Conservation (phyloP, 345 rosid species). For the Isatis tinctoria region DNA sequence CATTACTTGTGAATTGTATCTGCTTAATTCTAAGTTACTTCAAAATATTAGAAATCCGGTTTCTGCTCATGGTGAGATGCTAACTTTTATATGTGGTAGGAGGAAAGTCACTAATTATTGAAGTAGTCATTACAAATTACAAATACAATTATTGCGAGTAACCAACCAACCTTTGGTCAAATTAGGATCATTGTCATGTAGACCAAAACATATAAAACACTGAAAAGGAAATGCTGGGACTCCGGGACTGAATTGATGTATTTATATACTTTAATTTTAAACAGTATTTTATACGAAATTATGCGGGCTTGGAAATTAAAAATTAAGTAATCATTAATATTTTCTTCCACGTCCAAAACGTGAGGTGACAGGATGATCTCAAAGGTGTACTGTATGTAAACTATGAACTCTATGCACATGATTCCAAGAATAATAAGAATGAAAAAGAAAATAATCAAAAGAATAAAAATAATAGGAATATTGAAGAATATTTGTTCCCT, state of each 20-base stretch:
- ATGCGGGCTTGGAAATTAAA: not conserved
- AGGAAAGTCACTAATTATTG: no score
- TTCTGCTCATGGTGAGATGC: no score
- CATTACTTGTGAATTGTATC: no score
- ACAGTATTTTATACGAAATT: not conserved
- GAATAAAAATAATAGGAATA: no score
- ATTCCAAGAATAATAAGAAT: no score
- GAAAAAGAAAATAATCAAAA: no score
- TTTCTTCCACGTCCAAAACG: not conserved
- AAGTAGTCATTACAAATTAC: not conserved
- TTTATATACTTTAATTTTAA: not conserved
- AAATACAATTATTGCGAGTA: not conserved
- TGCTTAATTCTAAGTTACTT: no score
- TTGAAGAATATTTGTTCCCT: no score
- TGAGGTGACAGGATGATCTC: not conserved
- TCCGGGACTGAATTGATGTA: not conserved
- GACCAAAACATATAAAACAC: not conserved
- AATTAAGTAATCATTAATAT: not conserved
- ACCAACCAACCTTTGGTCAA: slow-evolving; percentile 3
- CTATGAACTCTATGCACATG: not conserved
- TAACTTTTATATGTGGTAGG: no score
- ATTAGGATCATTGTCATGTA: not conserved
- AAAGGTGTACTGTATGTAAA: not conserved
- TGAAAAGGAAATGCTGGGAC: not conserved
- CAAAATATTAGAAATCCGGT: no score